phyloP scores from a whole-genome alignment of 1,284 basidiomycete genomes.

The Xerocomus minutiporus region DNA sequence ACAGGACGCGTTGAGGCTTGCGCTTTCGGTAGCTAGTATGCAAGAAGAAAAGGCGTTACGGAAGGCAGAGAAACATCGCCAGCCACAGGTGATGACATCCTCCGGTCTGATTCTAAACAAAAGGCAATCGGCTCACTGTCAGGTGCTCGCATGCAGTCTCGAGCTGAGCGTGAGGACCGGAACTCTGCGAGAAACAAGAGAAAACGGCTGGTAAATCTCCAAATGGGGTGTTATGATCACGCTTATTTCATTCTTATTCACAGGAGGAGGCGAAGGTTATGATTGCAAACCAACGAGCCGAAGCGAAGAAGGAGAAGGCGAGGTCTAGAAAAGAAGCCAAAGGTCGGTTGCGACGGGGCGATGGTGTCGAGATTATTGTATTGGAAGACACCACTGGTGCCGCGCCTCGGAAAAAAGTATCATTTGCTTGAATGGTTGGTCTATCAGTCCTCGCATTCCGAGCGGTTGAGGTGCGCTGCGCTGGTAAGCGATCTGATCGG shows the following conservation, averaged over 20 bases:
- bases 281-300: conserved; percentile 24
- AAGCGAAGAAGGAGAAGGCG: conserved; percentile 31
- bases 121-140: conserved; percentile 22
- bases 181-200: conserved; percentile 11
- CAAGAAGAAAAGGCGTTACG: conserved; percentile 38
- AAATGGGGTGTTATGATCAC: conserved; percentile 7
- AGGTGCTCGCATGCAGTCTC: conserved; percentile 19
- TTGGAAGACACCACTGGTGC: conserved; percentile 8
- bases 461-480: conserved; percentile 12
- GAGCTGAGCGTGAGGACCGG: conserved; percentile 13
- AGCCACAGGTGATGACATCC: conserved; percentile 30
- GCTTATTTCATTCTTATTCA: conserved; percentile 16
- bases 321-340: conserved; percentile 21
- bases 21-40: conserved; percentile 36
- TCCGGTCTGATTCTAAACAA: conserved; percentile 9
- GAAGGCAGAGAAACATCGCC: conserved; percentile 36
- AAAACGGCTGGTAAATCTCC: conserved; percentile 33
- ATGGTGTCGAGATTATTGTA: conserved; percentile 10
- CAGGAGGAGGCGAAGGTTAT: conserved; percentile 30
- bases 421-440: conserved; percentile 27
- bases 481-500: conserved; percentile 29
- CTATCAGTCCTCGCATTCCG: conserved; percentile 22
- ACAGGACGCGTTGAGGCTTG: conserved; percentile 42
- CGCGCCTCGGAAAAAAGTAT: conserved; percentile 32
- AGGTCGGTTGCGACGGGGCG: conserved; percentile 11